phyloP scores from a whole-genome alignment of 371 early-diverging fungal species.

The Homolaphlyctis polyrhiza region DNA sequence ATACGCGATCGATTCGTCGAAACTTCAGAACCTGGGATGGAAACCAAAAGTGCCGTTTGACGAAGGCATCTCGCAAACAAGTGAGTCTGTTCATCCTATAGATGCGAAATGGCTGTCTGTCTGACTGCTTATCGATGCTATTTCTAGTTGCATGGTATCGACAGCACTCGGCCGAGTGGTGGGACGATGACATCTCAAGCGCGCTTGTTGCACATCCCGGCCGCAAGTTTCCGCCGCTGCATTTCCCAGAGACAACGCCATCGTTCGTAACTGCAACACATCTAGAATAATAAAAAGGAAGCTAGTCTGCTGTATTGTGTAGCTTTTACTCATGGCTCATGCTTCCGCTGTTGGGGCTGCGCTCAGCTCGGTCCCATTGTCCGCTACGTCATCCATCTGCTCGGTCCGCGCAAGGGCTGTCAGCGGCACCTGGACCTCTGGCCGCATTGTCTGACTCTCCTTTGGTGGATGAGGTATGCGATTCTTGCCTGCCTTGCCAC shows the following conservation, averaged over 20 bases:
- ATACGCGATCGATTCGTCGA: constrained; percentile 72
- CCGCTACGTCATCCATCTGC: background rate
- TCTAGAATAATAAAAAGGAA: too few relatives aligned
- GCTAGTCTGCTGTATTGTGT: too few relatives aligned
- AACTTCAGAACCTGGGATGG: constrained; percentile 71
- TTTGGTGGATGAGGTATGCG: background rate
- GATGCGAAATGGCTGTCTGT: background rate
- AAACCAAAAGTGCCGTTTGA: constrained; percentile 57
- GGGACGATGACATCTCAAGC: constrained; percentile 17
- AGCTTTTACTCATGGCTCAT: background rate
- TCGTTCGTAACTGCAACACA: background rate
- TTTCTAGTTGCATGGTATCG: constrained; percentile 23
- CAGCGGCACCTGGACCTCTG: background rate
- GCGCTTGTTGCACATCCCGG: constrained; percentile 20
- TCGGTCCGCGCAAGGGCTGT: background rate
- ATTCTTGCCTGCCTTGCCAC: background rate
- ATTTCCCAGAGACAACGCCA: background rate
- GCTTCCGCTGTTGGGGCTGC: background rate
- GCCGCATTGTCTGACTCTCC: background rate
- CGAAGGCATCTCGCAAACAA: constrained; percentile 65
- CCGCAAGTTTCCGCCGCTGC: constrained; percentile 10
- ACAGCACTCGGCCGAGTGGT: constrained; percentile 11
- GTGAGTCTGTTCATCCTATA: constrained; percentile 35
- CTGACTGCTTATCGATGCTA: background rate
- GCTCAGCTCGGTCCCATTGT: background rate